Conservation (phyloP, 169 alveolate genomes). For the Plasmodium vinckei region DNA sequence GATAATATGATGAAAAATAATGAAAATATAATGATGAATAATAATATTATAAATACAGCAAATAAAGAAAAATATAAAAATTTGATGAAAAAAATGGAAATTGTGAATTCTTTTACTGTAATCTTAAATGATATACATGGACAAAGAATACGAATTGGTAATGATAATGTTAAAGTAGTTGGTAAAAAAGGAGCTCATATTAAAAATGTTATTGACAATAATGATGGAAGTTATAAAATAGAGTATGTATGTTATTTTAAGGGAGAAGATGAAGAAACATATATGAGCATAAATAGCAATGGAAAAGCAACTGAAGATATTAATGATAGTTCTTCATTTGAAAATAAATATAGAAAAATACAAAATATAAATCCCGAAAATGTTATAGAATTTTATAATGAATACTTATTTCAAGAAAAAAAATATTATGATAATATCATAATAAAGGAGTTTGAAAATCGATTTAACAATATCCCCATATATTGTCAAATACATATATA, state of each 20-base stretch:
- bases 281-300: too few species aligned
- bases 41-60: slow-evolving; percentile 19
- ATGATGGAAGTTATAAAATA: slow-evolving; percentile 68
- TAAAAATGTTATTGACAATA: slow-evolving; percentile 69
- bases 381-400: slow-evolving; percentile 48
- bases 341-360: slow-evolving; percentile 5
- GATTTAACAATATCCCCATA: slow-evolving; percentile 11
- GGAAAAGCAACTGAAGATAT: too few species aligned
- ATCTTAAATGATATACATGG: slow-evolving; percentile 65
- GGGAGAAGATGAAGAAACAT: slow-evolving; percentile 19
- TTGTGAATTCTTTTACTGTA: slow-evolving; percentile 33
- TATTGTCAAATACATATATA: slow-evolving; percentile 47
- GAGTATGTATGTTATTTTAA: slow-evolving; percentile 38
- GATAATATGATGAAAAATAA: neutral
- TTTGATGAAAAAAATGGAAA: slow-evolving; percentile 16
- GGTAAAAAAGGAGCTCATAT: slow-evolving; percentile 73
- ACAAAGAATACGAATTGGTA: slow-evolving; percentile 64
- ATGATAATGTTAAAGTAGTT: slow-evolving; percentile 64
- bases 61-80: slow-evolving; percentile 32
- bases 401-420: slow-evolving; percentile 31
- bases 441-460: slow-evolving; percentile 45
- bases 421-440: slow-evolving; percentile 39
- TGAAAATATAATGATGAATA: slow-evolving; percentile 12
- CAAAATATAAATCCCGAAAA: slow-evolving; percentile 23
- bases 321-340: too few species aligned